Evolutionary conservation across 2,329 filamentous ascomycete genomes (phyloP).

Genomic region (Simplicillium aogashimaense): DNA sequence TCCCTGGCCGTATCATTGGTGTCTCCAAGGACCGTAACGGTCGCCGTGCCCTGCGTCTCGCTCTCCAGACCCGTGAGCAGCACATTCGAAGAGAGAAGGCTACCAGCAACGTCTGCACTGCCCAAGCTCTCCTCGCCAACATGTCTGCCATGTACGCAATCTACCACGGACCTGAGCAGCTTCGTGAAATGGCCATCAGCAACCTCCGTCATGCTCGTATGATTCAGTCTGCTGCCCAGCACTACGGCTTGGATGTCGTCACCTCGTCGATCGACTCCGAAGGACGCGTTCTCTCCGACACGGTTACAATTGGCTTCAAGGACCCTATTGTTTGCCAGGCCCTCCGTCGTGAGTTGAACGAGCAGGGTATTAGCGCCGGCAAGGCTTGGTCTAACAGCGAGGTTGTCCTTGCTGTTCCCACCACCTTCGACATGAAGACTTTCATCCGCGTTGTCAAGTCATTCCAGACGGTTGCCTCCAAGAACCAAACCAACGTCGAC

Average conservation of each 20-base stretch:
- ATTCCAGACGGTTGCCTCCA: conserved; percentile 16
- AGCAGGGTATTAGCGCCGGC: conserved; percentile 63
- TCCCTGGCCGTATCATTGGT: conserved; percentile 82
- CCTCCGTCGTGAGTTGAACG: conserved; percentile 29
- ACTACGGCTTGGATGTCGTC: conserved; percentile 54
- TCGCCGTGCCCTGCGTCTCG: conserved; percentile 68
- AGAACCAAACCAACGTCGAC: conserved; percentile 12
- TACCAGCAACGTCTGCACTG: conserved; percentile 95
- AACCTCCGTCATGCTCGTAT: conserved; percentile 62
- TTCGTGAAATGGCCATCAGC: conserved; percentile 75
- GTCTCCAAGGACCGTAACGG: conserved; percentile 86
- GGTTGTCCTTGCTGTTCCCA: conserved; percentile 16
- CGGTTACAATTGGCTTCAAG: conserved; percentile 53
- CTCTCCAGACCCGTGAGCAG: conserved; percentile 81
- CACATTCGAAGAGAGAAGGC: conserved; percentile 95
- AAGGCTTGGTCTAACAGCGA: conserved; percentile 34
- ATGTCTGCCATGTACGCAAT: conserved; percentile 93
- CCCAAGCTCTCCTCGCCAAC: conserved; percentile 86
- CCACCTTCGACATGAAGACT: conserved; percentile 13
- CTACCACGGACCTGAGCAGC: conserved; percentile 79
- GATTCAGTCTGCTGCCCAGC: conserved; percentile 53
- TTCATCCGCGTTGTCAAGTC: conserved; percentile 22
- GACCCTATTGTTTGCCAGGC: conserved; percentile 11
- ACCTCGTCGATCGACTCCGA: conserved; percentile 45
- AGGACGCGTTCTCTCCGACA: conserved; percentile 64